phyloP scores from a whole-genome alignment of 1,284 basidiomycete species.

The Ustilago sp. region DNA sequence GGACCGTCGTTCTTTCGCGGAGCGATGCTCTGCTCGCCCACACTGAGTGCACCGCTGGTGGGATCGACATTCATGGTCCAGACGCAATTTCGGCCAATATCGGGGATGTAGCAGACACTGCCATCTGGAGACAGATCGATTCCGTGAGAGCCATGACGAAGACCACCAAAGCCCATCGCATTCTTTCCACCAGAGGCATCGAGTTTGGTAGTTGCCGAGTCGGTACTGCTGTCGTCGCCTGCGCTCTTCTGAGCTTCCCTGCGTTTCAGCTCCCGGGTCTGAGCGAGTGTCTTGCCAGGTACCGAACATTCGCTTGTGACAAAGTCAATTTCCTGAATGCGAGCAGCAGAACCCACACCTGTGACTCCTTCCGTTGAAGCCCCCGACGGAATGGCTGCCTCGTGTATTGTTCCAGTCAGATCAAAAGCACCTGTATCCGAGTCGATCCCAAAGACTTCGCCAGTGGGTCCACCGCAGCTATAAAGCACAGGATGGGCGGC shows the following conservation, averaged over 20 bases:
- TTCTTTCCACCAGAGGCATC: conserved; percentile 41
- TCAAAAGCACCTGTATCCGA: conserved; percentile 61
- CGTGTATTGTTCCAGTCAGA: conserved; percentile 25
- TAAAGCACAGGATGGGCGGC: conserved; percentile 66
- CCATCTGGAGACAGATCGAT: conserved; percentile 39
- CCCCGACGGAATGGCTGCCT: conserved; percentile 12
- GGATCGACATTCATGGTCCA: conserved; percentile 69
- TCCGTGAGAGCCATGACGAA: conserved; percentile 46
- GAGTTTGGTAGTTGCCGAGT: conserved; percentile 16
- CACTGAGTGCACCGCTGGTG: conserved; percentile 53
- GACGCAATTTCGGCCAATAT: conserved; percentile 70
- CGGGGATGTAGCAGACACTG: conserved; percentile 18
- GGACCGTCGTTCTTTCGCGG: conserved; percentile 70
- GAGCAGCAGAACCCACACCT: conserved; percentile 36
- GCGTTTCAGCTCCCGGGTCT: conserved; percentile 15
- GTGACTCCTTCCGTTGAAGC: conserved; percentile 21
- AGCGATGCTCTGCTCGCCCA: conserved; percentile 68
- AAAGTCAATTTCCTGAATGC: conserved; percentile 64
- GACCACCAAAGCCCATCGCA: conserved; percentile 54
- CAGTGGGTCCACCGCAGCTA: conserved; percentile 70
- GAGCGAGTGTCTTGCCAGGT: conserved; percentile 39
- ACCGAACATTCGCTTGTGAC: conserved; percentile 53
- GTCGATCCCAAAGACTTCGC: conserved; percentile 69
- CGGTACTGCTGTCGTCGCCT: not conserved
- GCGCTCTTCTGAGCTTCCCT: conserved; percentile 5